These are phyloP conservation scores for Hibiscus mutabilis DNA, from an alignment of 345 rosid genomes.

Conservation along the genomic window DNA sequence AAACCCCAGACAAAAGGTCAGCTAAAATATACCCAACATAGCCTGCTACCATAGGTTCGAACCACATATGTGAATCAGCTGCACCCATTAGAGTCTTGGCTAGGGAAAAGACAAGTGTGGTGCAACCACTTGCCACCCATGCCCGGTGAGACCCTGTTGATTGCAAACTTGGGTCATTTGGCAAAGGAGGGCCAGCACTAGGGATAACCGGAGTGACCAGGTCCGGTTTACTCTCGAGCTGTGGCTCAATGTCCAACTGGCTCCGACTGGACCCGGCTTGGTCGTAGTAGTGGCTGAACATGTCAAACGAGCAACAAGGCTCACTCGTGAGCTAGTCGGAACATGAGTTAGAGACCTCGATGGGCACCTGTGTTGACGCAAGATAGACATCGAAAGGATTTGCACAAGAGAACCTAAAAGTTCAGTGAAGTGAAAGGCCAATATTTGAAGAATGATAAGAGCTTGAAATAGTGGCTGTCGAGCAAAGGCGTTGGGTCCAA, in stretches of 20 bases:
- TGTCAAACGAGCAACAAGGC: neutral
- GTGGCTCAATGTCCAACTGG: conserved; percentile 21
- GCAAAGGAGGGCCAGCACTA: conserved; percentile 20
- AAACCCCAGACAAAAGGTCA: conserved; percentile 81
- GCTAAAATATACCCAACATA: conserved; percentile 62
- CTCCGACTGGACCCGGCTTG: conserved; percentile 24
- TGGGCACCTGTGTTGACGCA: conserved; percentile 39
- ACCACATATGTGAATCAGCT: conserved; percentile 40
- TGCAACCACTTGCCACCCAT: conserved; percentile 71
- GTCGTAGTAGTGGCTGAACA: conserved; percentile 38
- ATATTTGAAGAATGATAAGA: neutral
- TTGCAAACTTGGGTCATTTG: conserved; percentile 42
- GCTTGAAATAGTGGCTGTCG: neutral
- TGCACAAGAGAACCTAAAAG: conserved; percentile 5
- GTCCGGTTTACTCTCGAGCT: conserved; percentile 12
- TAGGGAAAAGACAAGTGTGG: conserved; percentile 45
- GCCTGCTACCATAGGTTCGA: conserved; percentile 59
- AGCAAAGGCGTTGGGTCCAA: no score
- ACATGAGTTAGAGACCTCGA: conserved; percentile 19
- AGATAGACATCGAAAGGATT: conserved; percentile 44
- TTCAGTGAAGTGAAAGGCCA: neutral
- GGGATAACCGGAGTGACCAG: neutral
- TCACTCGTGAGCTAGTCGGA: conserved; percentile 2
- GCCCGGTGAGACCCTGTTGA: conserved; percentile 73
- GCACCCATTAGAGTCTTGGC: conserved; percentile 46